These are phyloP conservation scores for Dothideomycetes sp. DNA, from an alignment of 2,329 filamentous ascomycete genomes.

Conservation along the genomic window DNA sequence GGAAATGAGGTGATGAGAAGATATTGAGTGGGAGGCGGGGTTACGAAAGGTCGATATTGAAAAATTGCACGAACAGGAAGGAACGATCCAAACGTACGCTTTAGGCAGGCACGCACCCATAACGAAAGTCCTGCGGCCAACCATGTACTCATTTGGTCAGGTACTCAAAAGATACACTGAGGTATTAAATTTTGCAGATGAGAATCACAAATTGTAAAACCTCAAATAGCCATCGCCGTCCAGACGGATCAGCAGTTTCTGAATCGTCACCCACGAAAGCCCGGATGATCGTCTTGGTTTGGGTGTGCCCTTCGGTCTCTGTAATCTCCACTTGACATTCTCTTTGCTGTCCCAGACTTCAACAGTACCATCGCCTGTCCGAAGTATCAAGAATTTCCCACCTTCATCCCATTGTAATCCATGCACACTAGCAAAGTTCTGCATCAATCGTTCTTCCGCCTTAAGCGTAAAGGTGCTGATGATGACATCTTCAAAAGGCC, in stretches of 20 bases:
- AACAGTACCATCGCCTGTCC: neutral
- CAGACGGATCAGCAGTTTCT: neutral
- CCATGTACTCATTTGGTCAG: no score
- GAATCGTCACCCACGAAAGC: neutral
- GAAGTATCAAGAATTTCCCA: slow-evolving; percentile 1
- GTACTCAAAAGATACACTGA: no score
- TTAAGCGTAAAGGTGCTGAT: no score
- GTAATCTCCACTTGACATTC: slow-evolving; percentile 5
- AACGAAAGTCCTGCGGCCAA: no score
- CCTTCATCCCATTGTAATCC: slow-evolving; percentile 1
- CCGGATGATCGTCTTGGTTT: neutral
- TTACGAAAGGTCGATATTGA: no score
- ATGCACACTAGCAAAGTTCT: neutral
- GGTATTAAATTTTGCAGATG: no score
- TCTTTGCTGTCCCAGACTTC: slow-evolving; percentile 4
- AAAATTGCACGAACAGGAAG: no score
- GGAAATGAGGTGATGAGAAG: no score
- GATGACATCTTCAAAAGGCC: neutral
- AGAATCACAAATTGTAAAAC: slow-evolving; percentile 3
- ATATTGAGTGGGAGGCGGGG: no score
- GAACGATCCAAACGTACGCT: no score
- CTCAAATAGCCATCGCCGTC: neutral
- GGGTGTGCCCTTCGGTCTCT: slow-evolving; percentile 1
- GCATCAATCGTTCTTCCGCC: neutral
- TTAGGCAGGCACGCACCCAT: no score